Conservation (phyloP, 176 grass and related monocot genomes). For the Saccharum officinarum region DNA sequence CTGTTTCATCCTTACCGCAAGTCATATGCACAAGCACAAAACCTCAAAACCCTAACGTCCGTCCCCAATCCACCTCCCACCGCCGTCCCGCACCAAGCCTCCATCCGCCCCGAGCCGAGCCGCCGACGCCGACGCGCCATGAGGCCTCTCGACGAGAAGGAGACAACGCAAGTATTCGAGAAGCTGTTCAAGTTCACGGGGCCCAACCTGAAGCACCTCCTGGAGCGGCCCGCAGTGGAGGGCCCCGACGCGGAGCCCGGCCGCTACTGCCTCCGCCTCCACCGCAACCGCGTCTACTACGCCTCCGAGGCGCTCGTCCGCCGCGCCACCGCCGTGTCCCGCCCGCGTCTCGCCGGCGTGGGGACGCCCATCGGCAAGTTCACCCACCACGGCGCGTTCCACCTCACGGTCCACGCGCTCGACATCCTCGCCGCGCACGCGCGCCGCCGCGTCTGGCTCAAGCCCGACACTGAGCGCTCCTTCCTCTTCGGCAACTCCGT, state of each 20-base stretch:
- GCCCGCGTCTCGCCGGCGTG: conserved; percentile 59
- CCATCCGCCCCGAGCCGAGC: background rate
- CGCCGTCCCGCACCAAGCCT: background rate
- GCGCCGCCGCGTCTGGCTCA: conserved; percentile 84
- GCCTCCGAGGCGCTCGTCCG: conserved; percentile 72
- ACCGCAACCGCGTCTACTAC: conserved; percentile 91
- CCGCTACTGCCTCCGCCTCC: conserved; percentile 84
- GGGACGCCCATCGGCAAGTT: conserved; percentile 83
- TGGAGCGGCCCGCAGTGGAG: conserved; percentile 71
- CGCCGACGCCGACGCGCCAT: conserved; percentile 26
- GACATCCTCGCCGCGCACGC: conserved; percentile 92
- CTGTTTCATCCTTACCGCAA: background rate
- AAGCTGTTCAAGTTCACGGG: conserved; percentile 95
- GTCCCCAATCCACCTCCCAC: background rate
- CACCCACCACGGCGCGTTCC: conserved; percentile 83
- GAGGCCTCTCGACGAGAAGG: conserved; percentile 89
- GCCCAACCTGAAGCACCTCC: conserved; percentile 78
- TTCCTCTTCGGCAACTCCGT: conserved; percentile 94
- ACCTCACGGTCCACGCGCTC: conserved; percentile 77
- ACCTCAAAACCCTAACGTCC: conserved; percentile 36
- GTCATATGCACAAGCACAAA: background rate
- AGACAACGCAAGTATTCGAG: conserved; percentile 77
- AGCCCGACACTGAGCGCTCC: conserved; percentile 75
- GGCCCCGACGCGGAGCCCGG: conserved; percentile 55
- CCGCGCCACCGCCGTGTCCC: conserved; percentile 61